Base-by-base conservation (phyloP, 2,329 filamentous ascomycete genomes). In the Penicillium freii region DNA sequence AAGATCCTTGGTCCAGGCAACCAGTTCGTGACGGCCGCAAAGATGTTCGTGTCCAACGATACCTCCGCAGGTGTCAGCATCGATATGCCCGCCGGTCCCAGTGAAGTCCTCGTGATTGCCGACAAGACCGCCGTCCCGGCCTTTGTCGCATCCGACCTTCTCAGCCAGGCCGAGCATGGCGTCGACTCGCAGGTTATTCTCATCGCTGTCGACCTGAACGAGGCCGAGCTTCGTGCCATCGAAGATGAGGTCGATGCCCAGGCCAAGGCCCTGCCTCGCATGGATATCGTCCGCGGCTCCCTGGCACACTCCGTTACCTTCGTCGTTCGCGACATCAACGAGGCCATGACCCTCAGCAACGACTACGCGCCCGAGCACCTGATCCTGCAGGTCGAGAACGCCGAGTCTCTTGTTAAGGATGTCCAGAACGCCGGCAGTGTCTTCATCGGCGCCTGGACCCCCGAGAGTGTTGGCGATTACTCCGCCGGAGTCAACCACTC, bases 1-100 rank as follows among this genome's bases (percentile, higher is more conserved):
- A 99, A 99, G 84, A 97, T 99, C 66, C 85, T 97, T 13, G 94
- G 94, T 0, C 94, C 94, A 3, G 94, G 94, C 36, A 99, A 99
- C 77, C 94, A 97, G 75, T 99, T 97, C 71, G 94, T 99, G 40
- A 99, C 94, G 0, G 94, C 94, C 0, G 94, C 91, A 51, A 99
- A 99, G 84, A 99, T 99, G 94, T 84, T 92, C 67, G 94, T 99
- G 43, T 91, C 89, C 76, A 99, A 99, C 75, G 94, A 99, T 73
- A 97, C 94, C 44, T 95, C 92, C 59, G 94, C 94, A 13, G 90
- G 91, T 23, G 92, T 97, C 40, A 88, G 91, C 75, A 99, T 99
- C 69, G 94, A 99, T 72, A 99, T 99, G 94, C 94, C 94, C 11
- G 94, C 94, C 36, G 94, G 94, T 0, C 94, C 94, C 0, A 96